Base-by-base conservation (phyloP, 1,139 yeast genomes). In the Wickerhamomyces sp. region DNA sequence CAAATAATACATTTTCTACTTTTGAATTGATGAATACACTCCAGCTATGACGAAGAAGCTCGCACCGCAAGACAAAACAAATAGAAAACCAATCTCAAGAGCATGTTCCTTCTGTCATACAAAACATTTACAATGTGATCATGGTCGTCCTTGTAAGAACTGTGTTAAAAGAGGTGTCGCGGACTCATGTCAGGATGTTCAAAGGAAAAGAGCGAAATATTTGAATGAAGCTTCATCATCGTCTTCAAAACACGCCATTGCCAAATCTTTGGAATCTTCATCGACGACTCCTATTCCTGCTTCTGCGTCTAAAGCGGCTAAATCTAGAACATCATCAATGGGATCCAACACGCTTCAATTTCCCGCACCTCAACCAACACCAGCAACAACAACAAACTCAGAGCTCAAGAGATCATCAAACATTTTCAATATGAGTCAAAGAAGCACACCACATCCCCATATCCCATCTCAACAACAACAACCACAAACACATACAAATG, bases 51-150 rank as follows among this genome's bases (percentile, higher is more conserved):
- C 88, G 0, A 77, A 75, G 51, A 69, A 65, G 42, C 68, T 81
- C 18, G 66, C 79, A 2, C 58, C 59, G 12, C 71, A 67, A 33
- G 73, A 78, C 46, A 78, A 75, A 51, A 62, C 61, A 28, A 61
- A 57, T 24, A 59, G 89, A 32, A 74, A 66, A 44, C 86, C 88
- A 3, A 77, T 82, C 2, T 62, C 74, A 15, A 66, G 81, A 31
- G 91, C 89, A 0, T 82, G 91, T 52, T 66, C 67, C 14, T 78
- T 80, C 51, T 82, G 89, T 53, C 87, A 81, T 52, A 61, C 67
- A 23, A 82, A 82, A 44, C 91, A 81, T 49, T 62, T 82, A 17
- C 89, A 81, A 46, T 82, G 89, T 53, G 75, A 71, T 42, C 35
- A 44, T 15, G 41, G 47, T 13, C 54, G 91, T 37, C 89, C 91